These are phyloP conservation scores for Hypsizygus marmoreus DNA, from an alignment of 768 basidiomycete species.

Conservation along the genomic window DNA sequence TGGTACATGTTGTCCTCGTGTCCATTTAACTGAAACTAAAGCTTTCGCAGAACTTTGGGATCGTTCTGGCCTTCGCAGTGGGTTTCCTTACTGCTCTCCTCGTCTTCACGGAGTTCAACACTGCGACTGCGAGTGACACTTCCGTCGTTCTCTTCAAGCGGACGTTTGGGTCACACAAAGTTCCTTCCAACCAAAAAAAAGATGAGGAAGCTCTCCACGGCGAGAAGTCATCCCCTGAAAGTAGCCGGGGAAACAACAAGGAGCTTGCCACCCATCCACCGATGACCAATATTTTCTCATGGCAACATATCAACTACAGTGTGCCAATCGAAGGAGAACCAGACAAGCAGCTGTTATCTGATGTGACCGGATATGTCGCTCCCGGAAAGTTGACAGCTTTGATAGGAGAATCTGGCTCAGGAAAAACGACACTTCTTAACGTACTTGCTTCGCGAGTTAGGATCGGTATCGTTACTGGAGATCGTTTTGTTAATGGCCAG, in stretches of 20 bases:
- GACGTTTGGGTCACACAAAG: slow-evolving; percentile 43
- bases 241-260: slow-evolving; percentile 23
- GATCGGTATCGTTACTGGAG: slow-evolving; percentile 38
- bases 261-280: slow-evolving; percentile 35
- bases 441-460: slow-evolving; percentile 41
- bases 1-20: slow-evolving; percentile 15
- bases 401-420: slow-evolving; percentile 51
- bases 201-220: slow-evolving; percentile 35
- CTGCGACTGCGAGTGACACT: slow-evolving; percentile 36
- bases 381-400: slow-evolving; percentile 71
- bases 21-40: neutral
- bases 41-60: slow-evolving; percentile 58
- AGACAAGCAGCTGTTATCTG: slow-evolving; percentile 56
- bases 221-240: slow-evolving; percentile 25
- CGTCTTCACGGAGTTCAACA: slow-evolving; percentile 58
- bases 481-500: slow-evolving; percentile 43
- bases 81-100: slow-evolving; percentile 58
- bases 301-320: slow-evolving; percentile 62
- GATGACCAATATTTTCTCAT: slow-evolving; percentile 63
- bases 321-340: slow-evolving; percentile 50
- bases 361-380: slow-evolving; percentile 77
- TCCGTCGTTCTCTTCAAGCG: slow-evolving; percentile 67
- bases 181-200: slow-evolving; percentile 22
- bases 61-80: slow-evolving; percentile 63
- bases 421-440: slow-evolving; percentile 46